Conservation (phyloP, 148 eudicot species). For the Rhododendron simsii region DNA sequence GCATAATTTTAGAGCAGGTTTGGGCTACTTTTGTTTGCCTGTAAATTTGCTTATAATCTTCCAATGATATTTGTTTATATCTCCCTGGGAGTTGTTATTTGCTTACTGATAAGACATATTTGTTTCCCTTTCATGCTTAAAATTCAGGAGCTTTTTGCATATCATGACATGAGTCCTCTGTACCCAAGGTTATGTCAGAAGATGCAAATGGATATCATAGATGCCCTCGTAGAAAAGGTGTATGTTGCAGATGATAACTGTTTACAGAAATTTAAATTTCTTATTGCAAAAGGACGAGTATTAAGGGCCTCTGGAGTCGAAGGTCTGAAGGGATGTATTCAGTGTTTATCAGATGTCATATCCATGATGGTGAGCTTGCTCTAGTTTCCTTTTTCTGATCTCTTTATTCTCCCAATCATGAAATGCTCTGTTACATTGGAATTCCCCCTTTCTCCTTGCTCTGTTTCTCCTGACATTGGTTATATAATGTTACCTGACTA, state of each 20-base stretch:
- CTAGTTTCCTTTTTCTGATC: background rate
- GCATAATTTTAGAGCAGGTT: slow-evolving; percentile 77
- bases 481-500: slow-evolving; percentile 21
- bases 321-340: slow-evolving; percentile 42
- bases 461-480: slow-evolving; percentile 1
- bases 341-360: slow-evolving; percentile 74
- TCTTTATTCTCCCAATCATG: background rate
- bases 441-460: background rate
- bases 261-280: slow-evolving; percentile 42
- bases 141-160: slow-evolving; percentile 67
- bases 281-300: slow-evolving; percentile 54
- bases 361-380: slow-evolving; percentile 48
- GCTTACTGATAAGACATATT: background rate
- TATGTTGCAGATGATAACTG: slow-evolving; percentile 37
- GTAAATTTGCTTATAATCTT: background rate
- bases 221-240: slow-evolving; percentile 49
- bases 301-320: slow-evolving; percentile 50
- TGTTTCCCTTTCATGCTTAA: slow-evolving; percentile 14
- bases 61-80: background rate
- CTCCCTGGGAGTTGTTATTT: background rate
- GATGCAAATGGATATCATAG: slow-evolving; percentile 61
- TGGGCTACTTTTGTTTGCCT: slow-evolving; percentile 4
- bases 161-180: slow-evolving; percentile 44
- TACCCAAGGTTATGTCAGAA: slow-evolving; percentile 49
- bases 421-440: background rate